phyloP scores from a whole-genome alignment of 2,329 filamentous ascomycete genomes.

The Annulohypoxylon truncatum region DNA sequence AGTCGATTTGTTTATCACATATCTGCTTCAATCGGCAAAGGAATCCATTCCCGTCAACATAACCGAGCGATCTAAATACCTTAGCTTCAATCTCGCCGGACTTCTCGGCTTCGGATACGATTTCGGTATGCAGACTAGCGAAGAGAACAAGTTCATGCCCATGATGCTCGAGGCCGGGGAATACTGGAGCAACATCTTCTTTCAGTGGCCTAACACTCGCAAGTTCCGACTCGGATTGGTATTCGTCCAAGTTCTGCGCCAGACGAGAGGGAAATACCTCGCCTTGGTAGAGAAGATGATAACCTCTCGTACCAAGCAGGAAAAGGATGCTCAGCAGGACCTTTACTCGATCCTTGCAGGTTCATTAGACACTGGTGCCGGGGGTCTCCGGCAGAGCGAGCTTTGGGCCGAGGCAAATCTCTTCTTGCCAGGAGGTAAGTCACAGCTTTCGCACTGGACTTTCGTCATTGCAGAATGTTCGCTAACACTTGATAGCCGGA shows the following conservation, averaged over 20 bases:
- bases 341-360: neutral
- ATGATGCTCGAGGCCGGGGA: neutral
- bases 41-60: conserved; percentile 17
- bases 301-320: neutral
- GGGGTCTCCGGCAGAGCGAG: neutral
- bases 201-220: neutral
- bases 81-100: neutral
- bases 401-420: neutral
- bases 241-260: neutral
- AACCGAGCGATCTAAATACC: conserved; percentile 11
- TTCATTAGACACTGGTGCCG: neutral
- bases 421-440: neutral
- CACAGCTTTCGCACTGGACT: neutral
- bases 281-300: neutral
- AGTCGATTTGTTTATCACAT: conserved; percentile 24
- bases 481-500: conserved; percentile 40
- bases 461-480: neutral
- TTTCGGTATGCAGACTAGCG: neutral
- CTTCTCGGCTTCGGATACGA: neutral
- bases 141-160: neutral
- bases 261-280: neutral
- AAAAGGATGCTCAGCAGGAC: neutral
- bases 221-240: neutral
- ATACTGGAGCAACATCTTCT: neutral
- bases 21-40: neutral